Conservation (phyloP, 345 rosid genomes). For the Aquilaria malaccensis region DNA sequence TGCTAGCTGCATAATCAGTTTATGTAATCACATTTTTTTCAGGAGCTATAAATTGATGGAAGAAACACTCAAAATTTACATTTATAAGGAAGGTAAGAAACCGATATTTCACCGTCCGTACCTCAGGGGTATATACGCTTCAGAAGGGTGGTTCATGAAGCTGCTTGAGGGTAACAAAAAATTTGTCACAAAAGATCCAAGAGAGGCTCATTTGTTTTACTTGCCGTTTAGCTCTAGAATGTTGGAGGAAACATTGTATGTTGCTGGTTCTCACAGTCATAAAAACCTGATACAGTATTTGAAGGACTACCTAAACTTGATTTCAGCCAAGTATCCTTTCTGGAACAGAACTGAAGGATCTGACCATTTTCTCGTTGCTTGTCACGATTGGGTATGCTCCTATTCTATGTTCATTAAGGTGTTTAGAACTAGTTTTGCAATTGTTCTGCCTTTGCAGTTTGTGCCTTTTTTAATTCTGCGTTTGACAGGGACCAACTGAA, state of each 20-base stretch:
- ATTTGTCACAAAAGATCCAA: constrained; percentile 51
- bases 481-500: constrained; percentile 75
- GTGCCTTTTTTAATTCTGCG: not conserved
- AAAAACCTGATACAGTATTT: constrained; percentile 53
- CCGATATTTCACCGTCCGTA: constrained; percentile 68
- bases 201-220: constrained; percentile 83
- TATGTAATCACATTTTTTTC: constrained; percentile 20
- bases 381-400: constrained; percentile 86
- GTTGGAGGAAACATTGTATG: constrained; percentile 66
- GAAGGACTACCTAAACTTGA: constrained; percentile 52
- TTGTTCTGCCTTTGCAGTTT: not conserved
- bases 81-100: constrained; percentile 79
- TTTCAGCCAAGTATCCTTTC: constrained; percentile 57
- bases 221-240: constrained; percentile 84
- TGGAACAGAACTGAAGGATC: constrained; percentile 92
- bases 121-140: constrained; percentile 88
- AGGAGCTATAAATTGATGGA: constrained; percentile 98
- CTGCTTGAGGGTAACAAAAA: constrained; percentile 55
- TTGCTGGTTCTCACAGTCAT: constrained; percentile 59
- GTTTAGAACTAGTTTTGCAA: not conserved
- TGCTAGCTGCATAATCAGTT: constrained; percentile 6
- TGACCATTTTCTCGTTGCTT: constrained; percentile 93
- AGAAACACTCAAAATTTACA: constrained; percentile 64
- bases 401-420: not conserved
- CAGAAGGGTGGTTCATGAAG: constrained; percentile 99